These are phyloP conservation scores for Violaceomyces palustris DNA, from an alignment of 1,284 basidiomycete genomes.

Conservation along the genomic window DNA sequence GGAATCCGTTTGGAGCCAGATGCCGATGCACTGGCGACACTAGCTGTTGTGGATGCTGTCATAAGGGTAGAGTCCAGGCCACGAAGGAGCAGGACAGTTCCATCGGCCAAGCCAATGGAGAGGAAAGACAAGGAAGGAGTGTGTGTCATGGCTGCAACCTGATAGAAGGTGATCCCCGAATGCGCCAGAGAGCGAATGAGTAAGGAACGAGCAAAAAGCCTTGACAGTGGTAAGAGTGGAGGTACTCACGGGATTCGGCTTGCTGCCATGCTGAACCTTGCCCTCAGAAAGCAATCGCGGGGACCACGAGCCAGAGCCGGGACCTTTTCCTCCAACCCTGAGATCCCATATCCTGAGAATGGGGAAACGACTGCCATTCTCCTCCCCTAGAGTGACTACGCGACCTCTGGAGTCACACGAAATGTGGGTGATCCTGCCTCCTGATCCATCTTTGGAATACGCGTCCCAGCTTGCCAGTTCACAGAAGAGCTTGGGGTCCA, in stretches of 20 bases:
- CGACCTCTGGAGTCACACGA: constrained; percentile 28
- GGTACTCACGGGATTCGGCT: constrained; percentile 30
- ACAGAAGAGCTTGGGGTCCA: constrained; percentile 32
- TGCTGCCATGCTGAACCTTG: constrained; percentile 44
- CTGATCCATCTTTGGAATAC: constrained; percentile 15
- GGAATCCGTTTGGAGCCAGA: constrained; percentile 10
- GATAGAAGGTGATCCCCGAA: neutral
- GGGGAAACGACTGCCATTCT: constrained; percentile 31
- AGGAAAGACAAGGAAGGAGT: constrained; percentile 77
- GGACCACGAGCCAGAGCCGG: constrained; percentile 7
- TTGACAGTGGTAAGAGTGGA: too few relatives aligned
- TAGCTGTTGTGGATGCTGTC: constrained; percentile 46
- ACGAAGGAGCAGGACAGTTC: constrained; percentile 84
- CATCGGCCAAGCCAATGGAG: constrained; percentile 85
- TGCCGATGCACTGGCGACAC: constrained; percentile 5
- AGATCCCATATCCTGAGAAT: constrained; percentile 48
- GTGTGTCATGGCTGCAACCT: constrained; percentile 77
- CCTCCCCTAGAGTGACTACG: constrained; percentile 36
- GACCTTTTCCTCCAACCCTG: constrained; percentile 6
- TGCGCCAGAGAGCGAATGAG: too few relatives aligned
- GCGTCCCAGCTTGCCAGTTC: constrained; percentile 37
- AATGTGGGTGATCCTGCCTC: constrained; percentile 33
- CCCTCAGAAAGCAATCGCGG: constrained; percentile 36
- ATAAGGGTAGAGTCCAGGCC: constrained; percentile 82
- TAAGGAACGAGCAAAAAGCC: too few relatives aligned